Percentiles rank a stretch among this genome's conserved stretches.
Evolutionary conservation across 345 rosid species (phyloP).

Genomic region (Sapria himalayana): DNA sequence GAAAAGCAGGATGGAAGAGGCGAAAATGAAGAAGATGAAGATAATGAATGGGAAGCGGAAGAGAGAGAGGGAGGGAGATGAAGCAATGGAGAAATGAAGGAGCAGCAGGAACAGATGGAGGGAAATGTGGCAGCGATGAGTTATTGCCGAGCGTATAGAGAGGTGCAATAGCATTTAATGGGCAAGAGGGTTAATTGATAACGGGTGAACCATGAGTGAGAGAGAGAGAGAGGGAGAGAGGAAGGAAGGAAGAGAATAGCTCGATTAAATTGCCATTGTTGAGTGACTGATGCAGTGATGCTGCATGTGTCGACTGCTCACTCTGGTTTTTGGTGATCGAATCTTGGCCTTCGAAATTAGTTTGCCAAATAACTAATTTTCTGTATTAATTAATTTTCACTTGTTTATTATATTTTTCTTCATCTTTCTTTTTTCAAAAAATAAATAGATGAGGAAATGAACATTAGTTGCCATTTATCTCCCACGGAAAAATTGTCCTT

Average conservation of each 20-base stretch:
- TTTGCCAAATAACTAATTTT: too few species aligned
- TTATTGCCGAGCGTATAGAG: conserved; percentile 51
- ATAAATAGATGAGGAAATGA: too few species aligned
- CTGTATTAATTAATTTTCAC: too few species aligned
- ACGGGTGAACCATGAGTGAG: too few species aligned
- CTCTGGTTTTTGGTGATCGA: too few species aligned
- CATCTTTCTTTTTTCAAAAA: too few species aligned
- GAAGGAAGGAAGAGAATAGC: not conserved
- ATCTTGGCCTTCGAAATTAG: too few species aligned
- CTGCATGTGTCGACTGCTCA: too few species aligned
- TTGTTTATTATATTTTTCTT: too few species aligned
- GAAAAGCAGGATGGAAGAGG: not conserved
- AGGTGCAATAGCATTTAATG: conserved; percentile 66
- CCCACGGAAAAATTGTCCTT: too few species aligned
- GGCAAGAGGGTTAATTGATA: conserved; percentile 17
- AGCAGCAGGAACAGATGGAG: conserved; percentile 12
- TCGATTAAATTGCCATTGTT: conserved; percentile 1
- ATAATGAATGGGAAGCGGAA: not conserved
- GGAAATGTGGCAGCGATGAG: conserved; percentile 23
- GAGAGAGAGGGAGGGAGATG: not conserved
- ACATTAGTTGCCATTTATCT: too few species aligned
- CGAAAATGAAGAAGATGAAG: not conserved
- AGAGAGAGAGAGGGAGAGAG: conserved; percentile 2
- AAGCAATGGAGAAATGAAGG: not conserved
- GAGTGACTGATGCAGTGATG: too few species aligned